Conservation (phyloP, 495 filamentous ascomycete genomes). For the Durotheca rogersii region DNA sequence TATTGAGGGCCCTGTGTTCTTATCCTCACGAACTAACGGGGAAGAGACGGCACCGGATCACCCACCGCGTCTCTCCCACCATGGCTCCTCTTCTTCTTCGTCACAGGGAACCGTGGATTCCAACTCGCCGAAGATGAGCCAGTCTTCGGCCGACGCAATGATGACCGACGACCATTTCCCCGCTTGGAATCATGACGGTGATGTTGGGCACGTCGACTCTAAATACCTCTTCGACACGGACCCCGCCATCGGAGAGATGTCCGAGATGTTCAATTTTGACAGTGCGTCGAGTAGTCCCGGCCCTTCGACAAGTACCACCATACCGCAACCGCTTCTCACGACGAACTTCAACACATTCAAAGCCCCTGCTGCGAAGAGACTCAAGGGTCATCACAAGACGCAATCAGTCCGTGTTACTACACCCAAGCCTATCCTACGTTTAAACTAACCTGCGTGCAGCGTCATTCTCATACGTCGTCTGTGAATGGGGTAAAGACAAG, state of each 20-base stretch:
- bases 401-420: conserved; percentile 34
- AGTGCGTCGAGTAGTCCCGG: conserved; percentile 68
- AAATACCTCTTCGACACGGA: conserved; percentile 25
- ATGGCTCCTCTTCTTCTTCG: conserved; percentile 35
- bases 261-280: conserved; percentile 68
- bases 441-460: conserved; percentile 32
- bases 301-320: conserved; percentile 38
- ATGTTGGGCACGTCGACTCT: conserved; percentile 7
- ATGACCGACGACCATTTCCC: conserved; percentile 18
- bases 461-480: conserved; percentile 40
- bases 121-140: conserved; percentile 28
- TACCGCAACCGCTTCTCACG: conserved; percentile 24
- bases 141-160: conserved; percentile 24
- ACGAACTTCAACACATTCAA: conserved; percentile 12
- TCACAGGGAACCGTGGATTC: conserved; percentile 22
- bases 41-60: conserved; percentile 4
- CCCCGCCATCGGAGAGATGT: conserved; percentile 46
- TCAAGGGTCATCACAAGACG: conserved; percentile 36
- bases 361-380: conserved; percentile 28
- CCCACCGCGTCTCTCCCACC: conserved; percentile 19
- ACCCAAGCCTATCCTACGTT: background rate
- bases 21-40: conserved; percentile 8
- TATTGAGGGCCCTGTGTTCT: conserved; percentile 8
- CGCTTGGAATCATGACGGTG: conserved; percentile 22
- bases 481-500: conserved; percentile 41